Percentiles rank a stretch among this genome's conserved stretches.
phyloP scores from a whole-genome alignment of 495 filamentous ascomycete genomes.

The Penicillium cosmopolitanum region DNA sequence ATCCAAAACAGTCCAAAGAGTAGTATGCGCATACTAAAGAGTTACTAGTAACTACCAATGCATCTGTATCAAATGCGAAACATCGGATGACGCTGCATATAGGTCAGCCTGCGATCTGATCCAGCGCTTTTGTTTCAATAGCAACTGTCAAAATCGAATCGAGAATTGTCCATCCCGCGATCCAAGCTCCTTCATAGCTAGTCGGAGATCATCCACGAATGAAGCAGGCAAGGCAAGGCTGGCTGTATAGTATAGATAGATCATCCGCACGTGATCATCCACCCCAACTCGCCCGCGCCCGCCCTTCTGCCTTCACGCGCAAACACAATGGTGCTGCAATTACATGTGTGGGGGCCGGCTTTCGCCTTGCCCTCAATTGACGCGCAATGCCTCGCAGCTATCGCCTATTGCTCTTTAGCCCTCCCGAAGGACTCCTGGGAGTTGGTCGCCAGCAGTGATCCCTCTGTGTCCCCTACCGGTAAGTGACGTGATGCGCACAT shows the following conservation, averaged over 20 bases:
- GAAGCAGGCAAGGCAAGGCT: background rate
- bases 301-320: slow-evolving; percentile 21
- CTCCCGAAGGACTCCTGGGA: slow-evolving; percentile 67
- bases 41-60: too few relatives aligned
- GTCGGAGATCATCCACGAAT: background rate
- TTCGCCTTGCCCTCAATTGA: slow-evolving; percentile 89
- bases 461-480: slow-evolving; percentile 76
- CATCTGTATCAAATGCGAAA: too few relatives aligned
- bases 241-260: slow-evolving; percentile 9
- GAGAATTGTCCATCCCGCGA: background rate
- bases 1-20: background rate
- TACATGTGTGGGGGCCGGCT: slow-evolving; percentile 91
- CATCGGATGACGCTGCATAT: too few relatives aligned
- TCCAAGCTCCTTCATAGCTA: background rate
- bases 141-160: background rate
- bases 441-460: slow-evolving; percentile 75
- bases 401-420: slow-evolving; percentile 67
- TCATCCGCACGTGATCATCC: slow-evolving; percentile 33
- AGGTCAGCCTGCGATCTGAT: too few relatives aligned
- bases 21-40: too few relatives aligned
- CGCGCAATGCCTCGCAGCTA: slow-evolving; percentile 78
- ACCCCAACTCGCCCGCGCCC: slow-evolving; percentile 21
- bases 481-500: slow-evolving; percentile 42
- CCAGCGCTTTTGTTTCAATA: too few relatives aligned
- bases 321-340: slow-evolving; percentile 65